Percentiles rank a stretch among this genome's conserved stretches.
phyloP scores from a whole-genome alignment of 805 yeast genomes.

The Yamadazyma nakazawae region DNA sequence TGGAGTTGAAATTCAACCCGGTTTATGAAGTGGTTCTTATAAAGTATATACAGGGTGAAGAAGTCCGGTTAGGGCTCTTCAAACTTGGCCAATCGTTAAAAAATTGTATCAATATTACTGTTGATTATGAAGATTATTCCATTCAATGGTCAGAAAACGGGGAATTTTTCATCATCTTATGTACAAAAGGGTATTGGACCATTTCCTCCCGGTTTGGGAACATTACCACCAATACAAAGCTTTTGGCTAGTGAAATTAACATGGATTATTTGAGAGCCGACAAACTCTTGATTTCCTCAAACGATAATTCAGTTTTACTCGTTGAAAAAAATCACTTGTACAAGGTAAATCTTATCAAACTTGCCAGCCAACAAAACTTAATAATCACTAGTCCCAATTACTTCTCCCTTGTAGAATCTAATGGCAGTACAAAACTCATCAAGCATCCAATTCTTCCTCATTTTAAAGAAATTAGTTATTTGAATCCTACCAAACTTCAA shows the following conservation, averaged over 20 bases:
- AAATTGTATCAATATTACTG: constrained; percentile 4
- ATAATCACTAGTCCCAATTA: constrained; percentile 26
- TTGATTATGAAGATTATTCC: background rate
- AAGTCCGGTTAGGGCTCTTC: constrained; percentile 8
- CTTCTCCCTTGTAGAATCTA: constrained; percentile 19
- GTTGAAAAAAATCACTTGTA: constrained; percentile 18
- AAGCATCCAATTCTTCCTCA: constrained; percentile 31
- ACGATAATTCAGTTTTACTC: constrained; percentile 10
- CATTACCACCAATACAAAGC: constrained; percentile 24
- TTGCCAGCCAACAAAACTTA: constrained; percentile 12
- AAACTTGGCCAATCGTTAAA: constrained; percentile 14
- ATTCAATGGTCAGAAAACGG: constrained; percentile 38
- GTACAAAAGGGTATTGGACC: constrained; percentile 27
- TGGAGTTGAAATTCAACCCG: constrained; percentile 21
- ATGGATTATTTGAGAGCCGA: background rate
- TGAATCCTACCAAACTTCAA: constrained; percentile 8
- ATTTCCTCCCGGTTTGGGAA: constrained; percentile 35
- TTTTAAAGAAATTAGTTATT: constrained; percentile 21
- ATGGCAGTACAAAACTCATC: constrained; percentile 15
- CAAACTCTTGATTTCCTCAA: constrained; percentile 2
- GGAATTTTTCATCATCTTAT: constrained; percentile 23
- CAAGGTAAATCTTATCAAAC: constrained; percentile 19
- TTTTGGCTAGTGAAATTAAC: constrained; percentile 19
- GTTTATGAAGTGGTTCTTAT: constrained; percentile 19
- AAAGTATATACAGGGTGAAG: constrained; percentile 1